Evolutionary conservation across 2,329 filamentous ascomycete species (phyloP), one percentile per base, ranked within the genome.

Genomic region (Phaeomoniella chlamydospora): DNA sequence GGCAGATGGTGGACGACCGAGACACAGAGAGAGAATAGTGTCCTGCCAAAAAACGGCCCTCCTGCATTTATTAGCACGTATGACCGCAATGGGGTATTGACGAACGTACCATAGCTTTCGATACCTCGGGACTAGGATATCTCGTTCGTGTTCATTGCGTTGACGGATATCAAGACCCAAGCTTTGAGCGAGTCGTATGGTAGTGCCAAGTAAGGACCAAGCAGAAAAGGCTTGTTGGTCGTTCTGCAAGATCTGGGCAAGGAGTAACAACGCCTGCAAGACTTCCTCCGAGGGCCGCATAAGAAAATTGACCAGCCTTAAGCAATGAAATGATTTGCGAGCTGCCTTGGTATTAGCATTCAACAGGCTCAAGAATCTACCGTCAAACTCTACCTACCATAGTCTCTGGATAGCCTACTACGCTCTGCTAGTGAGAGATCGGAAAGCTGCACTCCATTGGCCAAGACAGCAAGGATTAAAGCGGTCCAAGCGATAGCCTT

Each of bases 251-350:
- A 39, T 18, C 3, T 19, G 11, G 9, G 33, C 18, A 14, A 39
- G 18, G 17, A 39, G 16, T n/a, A 39, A 31, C 15, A 36, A 15
- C 13, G 37, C 22, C 4, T 18, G 18, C 12, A 39, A 36, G 2
- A 16, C 30, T 17, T 39, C 33, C 17, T 39, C 33, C 6, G 26
- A 31, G 4, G 37, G 37, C 12, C 37, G 33, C 12, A 34, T 15
- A 17, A 39, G 18, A 33, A 36, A 39, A 18, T 39, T 33, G 11
- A 33, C 37, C 14, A 26, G 33, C 12, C 37, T 32, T 6, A 39
- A 29, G 33, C 34, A 33, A 6, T 15, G 14, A 4, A 34, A 12
- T n/a, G 37, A 34, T 15, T 35, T 35, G n/a, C n/a, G n/a, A n/a
- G n/a, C n/a, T n/a, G n/a, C n/a, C n/a, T n/a, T n/a, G n/a, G n/a